phyloP scores from a whole-genome alignment of 768 basidiomycete species.

The Chalciporus sphaerocephalus region DNA sequence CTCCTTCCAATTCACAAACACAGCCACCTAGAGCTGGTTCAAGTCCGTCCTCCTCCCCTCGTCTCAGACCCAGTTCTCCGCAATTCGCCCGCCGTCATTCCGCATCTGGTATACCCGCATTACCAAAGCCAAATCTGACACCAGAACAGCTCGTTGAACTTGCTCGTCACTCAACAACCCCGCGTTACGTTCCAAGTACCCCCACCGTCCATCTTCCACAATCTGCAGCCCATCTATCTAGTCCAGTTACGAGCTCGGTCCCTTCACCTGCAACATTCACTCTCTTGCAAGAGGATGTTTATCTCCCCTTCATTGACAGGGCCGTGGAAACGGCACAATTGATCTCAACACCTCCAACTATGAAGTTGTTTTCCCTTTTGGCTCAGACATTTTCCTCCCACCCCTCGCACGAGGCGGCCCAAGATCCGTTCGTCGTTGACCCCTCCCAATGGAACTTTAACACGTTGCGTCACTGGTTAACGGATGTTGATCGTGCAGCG shows the following conservation, averaged over 20 bases:
- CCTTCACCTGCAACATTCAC: conserved; percentile 61
- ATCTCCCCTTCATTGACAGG: conserved; percentile 84
- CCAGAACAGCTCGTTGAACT: conserved; percentile 76
- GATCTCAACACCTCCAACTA: conserved; percentile 59
- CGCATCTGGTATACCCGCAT: conserved; percentile 32
- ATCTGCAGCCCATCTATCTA: conserved; percentile 3
- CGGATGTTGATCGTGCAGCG: conserved; percentile 53
- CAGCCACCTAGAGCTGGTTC: conserved; percentile 31
- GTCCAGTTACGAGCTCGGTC: neutral
- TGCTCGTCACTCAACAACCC: conserved; percentile 56
- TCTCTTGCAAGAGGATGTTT: conserved; percentile 68
- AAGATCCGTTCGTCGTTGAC: conserved; percentile 43
- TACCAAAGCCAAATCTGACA: conserved; percentile 49
- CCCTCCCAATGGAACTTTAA: conserved; percentile 67
- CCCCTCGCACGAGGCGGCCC: conserved; percentile 24
- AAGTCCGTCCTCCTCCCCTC: conserved; percentile 39
- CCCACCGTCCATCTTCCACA: neutral
- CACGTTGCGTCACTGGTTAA: conserved; percentile 69
- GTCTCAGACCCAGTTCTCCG: conserved; percentile 49
- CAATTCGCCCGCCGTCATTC: conserved; percentile 28
- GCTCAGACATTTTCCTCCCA: conserved; percentile 59
- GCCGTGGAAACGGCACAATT: conserved; percentile 69
- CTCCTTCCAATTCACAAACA: conserved; percentile 26
- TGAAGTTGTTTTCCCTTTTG: conserved; percentile 67
- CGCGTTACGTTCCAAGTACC: conserved; percentile 21